Conservation (phyloP, 345 rosid genomes). For the Salix purpurea region DNA sequence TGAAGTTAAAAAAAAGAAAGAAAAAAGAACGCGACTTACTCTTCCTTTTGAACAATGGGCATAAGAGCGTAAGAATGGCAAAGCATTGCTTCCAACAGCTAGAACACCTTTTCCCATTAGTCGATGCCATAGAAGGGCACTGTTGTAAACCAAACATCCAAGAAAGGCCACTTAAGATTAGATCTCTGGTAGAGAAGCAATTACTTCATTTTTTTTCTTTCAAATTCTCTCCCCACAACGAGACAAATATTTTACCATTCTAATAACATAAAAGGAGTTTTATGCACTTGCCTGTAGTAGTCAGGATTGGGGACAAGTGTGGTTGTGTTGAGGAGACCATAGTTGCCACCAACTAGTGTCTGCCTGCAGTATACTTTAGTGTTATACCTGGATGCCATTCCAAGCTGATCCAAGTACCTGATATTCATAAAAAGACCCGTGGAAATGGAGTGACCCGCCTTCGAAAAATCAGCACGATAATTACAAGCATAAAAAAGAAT, state of each 20-base stretch:
- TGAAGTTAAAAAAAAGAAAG: not conserved
- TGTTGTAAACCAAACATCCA: constrained; percentile 28
- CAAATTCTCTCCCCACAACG: not conserved
- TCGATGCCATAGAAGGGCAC: constrained; percentile 94
- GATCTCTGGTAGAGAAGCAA: not conserved
- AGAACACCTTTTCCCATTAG: constrained; percentile 90
- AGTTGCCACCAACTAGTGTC: constrained; percentile 86
- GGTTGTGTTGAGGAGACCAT: constrained; percentile 68
- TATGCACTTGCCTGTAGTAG: constrained; percentile 74
- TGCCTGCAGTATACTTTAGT: constrained; percentile 99
- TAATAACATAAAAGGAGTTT: not conserved
- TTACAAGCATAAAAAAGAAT: not conserved
- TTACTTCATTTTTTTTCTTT: not conserved
- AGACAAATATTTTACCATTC: not conserved
- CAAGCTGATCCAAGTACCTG: constrained; percentile 99
- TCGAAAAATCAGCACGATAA: not conserved
- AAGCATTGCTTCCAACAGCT: constrained; percentile 40
- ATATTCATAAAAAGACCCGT: not conserved
- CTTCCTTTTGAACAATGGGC: constrained; percentile 95
- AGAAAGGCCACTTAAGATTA: constrained; percentile 13
- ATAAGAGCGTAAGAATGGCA: constrained; percentile 62
- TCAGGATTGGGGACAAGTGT: constrained; percentile 80
- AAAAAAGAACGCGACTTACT: constrained; percentile 42
- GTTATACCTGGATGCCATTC: constrained; percentile 82
- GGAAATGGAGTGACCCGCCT: not conserved